Evolutionary conservation across 2,329 filamentous ascomycete genomes (phyloP).

Genomic region (Trichophyton rubrum): DNA sequence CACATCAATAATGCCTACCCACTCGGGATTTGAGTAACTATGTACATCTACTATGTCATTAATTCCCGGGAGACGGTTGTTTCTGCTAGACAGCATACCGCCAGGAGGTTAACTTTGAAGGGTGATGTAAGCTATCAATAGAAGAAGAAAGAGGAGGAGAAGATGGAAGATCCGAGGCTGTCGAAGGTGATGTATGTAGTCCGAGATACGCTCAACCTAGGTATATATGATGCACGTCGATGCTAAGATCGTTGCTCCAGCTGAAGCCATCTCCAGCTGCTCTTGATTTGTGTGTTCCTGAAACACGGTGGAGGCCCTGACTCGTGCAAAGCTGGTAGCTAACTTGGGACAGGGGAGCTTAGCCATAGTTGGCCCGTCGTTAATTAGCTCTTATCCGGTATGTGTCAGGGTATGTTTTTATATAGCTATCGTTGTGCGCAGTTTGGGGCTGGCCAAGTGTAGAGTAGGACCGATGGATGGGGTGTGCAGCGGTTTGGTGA

Average conservation of each 20-base stretch:
- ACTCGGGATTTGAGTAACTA: not conserved
- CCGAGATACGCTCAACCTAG: not conserved
- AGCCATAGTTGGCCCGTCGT: not conserved
- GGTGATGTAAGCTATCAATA: not conserved
- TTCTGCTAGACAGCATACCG: not conserved
- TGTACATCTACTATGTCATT: not conserved
- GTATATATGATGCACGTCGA: not conserved
- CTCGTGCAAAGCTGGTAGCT: not conserved
- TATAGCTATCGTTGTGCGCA: too few relatives aligned
- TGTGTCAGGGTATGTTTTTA: too few relatives aligned
- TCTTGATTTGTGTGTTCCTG: conserved; percentile 2
- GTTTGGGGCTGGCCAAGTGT: too few relatives aligned
- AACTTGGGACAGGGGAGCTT: not conserved
- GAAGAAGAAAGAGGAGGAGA: not conserved
- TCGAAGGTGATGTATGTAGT: not conserved
- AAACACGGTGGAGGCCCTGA: not conserved
- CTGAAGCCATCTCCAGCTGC: not conserved
- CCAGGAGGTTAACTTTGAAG: not conserved
- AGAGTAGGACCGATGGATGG: not conserved
- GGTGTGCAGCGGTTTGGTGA: not conserved
- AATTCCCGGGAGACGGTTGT: not conserved
- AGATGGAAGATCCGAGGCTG: not conserved
- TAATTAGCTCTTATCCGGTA: too few relatives aligned
- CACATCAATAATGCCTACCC: not conserved
- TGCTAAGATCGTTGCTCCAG: not conserved